A percentile compares a stretch with the other conserved stretches of the same genome.
These are phyloP conservation scores for Gnomoniopsis sp. DNA, from an alignment of 2,329 filamentous ascomycete species.

Conservation along the genomic window DNA sequence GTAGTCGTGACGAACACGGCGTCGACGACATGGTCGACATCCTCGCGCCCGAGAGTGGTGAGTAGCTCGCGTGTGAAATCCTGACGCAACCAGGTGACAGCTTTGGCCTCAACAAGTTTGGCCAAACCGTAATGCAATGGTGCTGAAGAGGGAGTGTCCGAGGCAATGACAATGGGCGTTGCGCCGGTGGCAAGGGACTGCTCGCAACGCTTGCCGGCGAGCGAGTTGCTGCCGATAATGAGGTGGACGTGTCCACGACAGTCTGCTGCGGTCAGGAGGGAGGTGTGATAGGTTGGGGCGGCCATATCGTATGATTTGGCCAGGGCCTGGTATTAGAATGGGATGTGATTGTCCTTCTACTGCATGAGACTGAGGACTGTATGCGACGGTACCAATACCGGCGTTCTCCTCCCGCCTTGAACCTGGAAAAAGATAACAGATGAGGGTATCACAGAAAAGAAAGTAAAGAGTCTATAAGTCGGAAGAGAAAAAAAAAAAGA, in stretches of 20 bases:
- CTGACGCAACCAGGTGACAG: conserved; percentile 63
- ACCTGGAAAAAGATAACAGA: background rate
- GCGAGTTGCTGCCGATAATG: conserved; percentile 78
- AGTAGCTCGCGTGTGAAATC: conserved; percentile 70
- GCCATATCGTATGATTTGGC: conserved; percentile 16
- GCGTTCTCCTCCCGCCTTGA: background rate
- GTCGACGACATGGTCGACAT: conserved; percentile 77
- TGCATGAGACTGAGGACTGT: background rate
- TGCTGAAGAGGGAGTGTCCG: conserved; percentile 34
- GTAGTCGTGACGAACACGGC: conserved; percentile 81
- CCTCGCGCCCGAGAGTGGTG: conserved; percentile 71
- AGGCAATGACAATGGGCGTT: conserved; percentile 72
- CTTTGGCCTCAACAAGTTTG: conserved; percentile 62
- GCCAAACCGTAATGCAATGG: conserved; percentile 56
- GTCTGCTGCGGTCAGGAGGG: conserved; percentile 71
- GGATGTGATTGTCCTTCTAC: too few species aligned
- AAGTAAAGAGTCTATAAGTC: background rate
- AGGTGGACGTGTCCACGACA: conserved; percentile 73
- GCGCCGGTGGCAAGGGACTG: conserved; percentile 82
- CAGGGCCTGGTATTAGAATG: background rate
- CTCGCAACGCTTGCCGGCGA: conserved; percentile 79
- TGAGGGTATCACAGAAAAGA: background rate
- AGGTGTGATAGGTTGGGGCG: conserved; percentile 29
- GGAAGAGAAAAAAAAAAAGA: background rate
- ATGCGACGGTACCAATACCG: conserved; percentile 4